These are phyloP conservation scores for Annulohypoxylon nitens DNA, from an alignment of 495 filamentous ascomycete genomes.

Conservation along the genomic window DNA sequence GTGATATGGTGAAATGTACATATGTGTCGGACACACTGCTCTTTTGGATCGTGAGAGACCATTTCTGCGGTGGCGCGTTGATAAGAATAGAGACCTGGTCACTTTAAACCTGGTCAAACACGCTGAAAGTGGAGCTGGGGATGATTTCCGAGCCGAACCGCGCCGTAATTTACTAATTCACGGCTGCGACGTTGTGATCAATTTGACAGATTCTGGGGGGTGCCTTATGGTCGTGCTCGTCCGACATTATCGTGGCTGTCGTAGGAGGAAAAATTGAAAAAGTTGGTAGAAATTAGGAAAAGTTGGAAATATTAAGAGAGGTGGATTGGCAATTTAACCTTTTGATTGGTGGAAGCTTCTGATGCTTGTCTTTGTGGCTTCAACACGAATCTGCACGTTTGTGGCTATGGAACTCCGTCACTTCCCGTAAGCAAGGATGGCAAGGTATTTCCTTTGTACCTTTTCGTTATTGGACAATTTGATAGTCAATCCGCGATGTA, in stretches of 20 bases:
- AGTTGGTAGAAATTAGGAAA: conserved; percentile 45
- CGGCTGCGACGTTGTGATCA: conserved; percentile 3
- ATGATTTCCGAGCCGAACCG: conserved; percentile 8
- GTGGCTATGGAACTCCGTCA: conserved; percentile 13
- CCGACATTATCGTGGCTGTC: background rate
- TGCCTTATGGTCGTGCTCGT: background rate
- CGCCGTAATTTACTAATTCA: background rate
- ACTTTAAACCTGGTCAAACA: background rate
- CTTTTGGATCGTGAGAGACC: background rate
- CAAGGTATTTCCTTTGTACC: background rate
- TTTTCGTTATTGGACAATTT: background rate
- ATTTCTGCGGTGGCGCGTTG: background rate
- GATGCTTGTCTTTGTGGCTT: conserved; percentile 6
- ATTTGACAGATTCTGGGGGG: conserved; percentile 6
- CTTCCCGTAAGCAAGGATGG: background rate
- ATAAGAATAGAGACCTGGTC: background rate
- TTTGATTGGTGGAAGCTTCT: background rate
- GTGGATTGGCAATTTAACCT: background rate
- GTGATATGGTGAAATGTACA: background rate
- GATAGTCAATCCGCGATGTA: background rate
- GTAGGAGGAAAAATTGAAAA: conserved; percentile 3
- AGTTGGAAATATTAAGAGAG: conserved; percentile 19
- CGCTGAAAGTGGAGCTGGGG: background rate
- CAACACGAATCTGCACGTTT: conserved; percentile 5
- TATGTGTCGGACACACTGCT: background rate